Percentiles rank a stretch among this genome's conserved stretches.
phyloP scores from a whole-genome alignment of 345 rosid species.

The Hibiscus syriacus region DNA sequence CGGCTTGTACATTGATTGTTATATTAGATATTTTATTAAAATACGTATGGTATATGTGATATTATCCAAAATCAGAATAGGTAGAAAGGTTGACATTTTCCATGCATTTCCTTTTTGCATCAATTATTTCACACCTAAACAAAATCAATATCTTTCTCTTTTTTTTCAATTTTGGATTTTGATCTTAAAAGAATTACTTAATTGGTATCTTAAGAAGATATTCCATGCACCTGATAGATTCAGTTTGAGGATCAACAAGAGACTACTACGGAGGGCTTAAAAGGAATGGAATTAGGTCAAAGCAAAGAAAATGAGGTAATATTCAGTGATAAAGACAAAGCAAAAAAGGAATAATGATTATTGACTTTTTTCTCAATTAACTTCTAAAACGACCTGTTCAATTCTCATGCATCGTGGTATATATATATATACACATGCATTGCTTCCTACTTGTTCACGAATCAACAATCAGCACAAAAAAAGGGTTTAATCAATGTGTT shows the following conservation, averaged over 20 bases:
- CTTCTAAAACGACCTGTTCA: too few relatives aligned
- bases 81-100: background rate
- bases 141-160: background rate
- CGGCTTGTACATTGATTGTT: background rate
- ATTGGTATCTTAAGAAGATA: background rate
- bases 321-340: background rate
- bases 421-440: background rate
- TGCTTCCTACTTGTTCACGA: background rate
- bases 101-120: background rate
- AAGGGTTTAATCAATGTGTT: background rate
- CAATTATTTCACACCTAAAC: background rate
- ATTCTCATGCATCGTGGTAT: background rate
- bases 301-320: background rate
- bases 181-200: background rate
- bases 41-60: too few relatives aligned
- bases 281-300: background rate
- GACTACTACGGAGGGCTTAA: background rate
- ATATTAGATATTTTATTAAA: too few relatives aligned
- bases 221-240: background rate
- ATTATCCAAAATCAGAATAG: too few relatives aligned
- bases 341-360: too few relatives aligned
- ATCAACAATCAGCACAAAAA: background rate
- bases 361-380: too few relatives aligned
- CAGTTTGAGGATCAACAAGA: background rate
- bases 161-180: background rate